Evolutionary conservation across 306 rosid genomes (phyloP).

Genomic region (Benincasa hispida): DNA sequence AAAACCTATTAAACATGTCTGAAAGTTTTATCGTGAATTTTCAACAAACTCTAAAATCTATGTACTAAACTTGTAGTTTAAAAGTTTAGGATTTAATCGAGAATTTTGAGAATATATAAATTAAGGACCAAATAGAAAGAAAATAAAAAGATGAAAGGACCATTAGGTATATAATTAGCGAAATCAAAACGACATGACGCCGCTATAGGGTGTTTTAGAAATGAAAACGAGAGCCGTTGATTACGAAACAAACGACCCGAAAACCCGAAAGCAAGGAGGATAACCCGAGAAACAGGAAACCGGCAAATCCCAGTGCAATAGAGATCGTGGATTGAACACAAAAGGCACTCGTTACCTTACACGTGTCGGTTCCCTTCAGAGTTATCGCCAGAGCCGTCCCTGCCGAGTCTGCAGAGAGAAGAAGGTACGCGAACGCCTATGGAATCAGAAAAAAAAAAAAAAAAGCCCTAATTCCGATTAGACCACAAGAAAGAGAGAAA

Average conservation of each 20-base stretch:
- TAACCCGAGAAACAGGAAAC: slow-evolving; percentile 74
- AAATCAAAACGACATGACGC: neutral
- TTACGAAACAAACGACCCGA: slow-evolving; percentile 66
- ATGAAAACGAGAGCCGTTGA: slow-evolving; percentile 91
- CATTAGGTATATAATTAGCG: neutral
- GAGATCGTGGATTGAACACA: slow-evolving; percentile 72
- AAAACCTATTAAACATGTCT: too few species aligned
- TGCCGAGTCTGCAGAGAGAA: slow-evolving; percentile 82
- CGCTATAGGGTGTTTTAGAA: slow-evolving; percentile 5
- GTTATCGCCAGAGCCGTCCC: slow-evolving; percentile 62
- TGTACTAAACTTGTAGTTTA: too few species aligned
- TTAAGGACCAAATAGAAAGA: neutral
- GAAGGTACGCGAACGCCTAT: slow-evolving; percentile 82
- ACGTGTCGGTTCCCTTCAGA: slow-evolving; percentile 45
- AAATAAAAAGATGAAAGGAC: neutral
- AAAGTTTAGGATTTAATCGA: too few species aligned
- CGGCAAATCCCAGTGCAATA: slow-evolving; percentile 57
- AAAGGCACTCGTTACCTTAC: slow-evolving; percentile 47
- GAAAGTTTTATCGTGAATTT: too few species aligned
- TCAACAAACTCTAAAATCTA: too few species aligned
- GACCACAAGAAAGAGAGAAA: neutral
- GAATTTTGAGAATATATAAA: neutral
- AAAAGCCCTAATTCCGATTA: neutral
- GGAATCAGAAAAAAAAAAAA: slow-evolving; percentile 5
- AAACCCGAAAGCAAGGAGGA: slow-evolving; percentile 76